These are phyloP conservation scores for Aspergillus sp. DNA, from an alignment of 2,329 filamentous ascomycete genomes.

Conservation along the genomic window DNA sequence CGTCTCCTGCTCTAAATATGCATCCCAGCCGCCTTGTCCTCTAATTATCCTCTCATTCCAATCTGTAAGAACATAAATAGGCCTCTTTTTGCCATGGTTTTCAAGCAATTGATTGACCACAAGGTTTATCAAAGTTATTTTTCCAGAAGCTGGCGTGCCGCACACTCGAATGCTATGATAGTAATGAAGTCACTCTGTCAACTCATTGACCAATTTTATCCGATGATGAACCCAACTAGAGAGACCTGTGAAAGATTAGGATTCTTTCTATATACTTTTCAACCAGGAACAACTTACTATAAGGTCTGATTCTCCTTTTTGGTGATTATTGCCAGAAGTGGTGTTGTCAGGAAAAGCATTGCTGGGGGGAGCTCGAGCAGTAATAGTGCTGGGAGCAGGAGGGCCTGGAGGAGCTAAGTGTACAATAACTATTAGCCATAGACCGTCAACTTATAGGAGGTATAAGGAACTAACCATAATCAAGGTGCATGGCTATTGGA, in stretches of 20 bases:
- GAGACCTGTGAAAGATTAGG: not conserved
- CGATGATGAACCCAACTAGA: not conserved
- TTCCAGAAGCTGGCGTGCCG: constrained; percentile 7
- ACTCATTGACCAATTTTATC: constrained; percentile 1
- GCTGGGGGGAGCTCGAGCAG: not conserved
- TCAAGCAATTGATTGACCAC: constrained; percentile 7
- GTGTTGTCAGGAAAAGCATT: not conserved
- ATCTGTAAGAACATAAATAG: constrained; percentile 5
- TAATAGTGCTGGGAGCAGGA: not conserved
- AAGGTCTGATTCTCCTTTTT: not conserved
- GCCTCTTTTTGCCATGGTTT: not conserved
- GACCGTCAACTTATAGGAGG: not conserved
- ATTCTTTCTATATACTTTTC: not conserved
- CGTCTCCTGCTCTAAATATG: constrained; percentile 5
- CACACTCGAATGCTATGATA: constrained; percentile 6
- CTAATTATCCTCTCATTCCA: constrained; percentile 2
- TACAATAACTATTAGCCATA: not conserved
- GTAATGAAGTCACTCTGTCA: constrained; percentile 4
- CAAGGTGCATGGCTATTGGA: constrained; percentile 2
- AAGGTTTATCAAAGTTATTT: constrained; percentile 9
- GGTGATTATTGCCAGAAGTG: not conserved
- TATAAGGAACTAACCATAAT: constrained; percentile 1
- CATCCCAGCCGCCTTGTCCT: constrained; percentile 1
- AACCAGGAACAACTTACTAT: not conserved
- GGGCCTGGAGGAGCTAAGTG: not conserved